phyloP scores from a whole-genome alignment of 257 asterid genomes.

The Paulownia fortunei region DNA sequence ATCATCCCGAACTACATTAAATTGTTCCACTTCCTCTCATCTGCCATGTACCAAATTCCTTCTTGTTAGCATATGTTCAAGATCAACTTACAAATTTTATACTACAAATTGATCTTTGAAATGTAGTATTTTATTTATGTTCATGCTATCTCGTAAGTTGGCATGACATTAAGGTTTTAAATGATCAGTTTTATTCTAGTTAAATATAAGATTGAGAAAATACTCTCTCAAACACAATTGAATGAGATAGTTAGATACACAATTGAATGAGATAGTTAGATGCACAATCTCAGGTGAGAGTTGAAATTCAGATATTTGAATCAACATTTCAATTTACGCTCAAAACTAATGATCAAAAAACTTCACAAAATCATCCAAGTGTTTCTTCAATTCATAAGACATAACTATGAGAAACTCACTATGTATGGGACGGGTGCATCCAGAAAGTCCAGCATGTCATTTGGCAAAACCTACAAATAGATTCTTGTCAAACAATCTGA shows the following conservation, averaged over 20 bases:
- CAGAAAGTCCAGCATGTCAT: conserved; percentile 81
- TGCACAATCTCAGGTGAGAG: neutral
- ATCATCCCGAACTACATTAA: too few relatives aligned
- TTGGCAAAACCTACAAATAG: conserved; percentile 67
- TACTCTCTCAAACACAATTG: too few relatives aligned
- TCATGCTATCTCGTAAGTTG: too few relatives aligned
- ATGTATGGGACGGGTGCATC: conserved; percentile 85
- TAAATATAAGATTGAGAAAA: too few relatives aligned
- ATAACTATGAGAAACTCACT: conserved; percentile 46
- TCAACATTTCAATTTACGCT: neutral
- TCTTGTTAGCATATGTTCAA: too few relatives aligned
- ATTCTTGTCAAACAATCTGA: conserved; percentile 21
- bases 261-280: neutral
- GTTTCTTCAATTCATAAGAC: neutral
- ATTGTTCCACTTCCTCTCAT: too few relatives aligned
- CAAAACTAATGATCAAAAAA: neutral
- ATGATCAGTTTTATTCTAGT: too few relatives aligned
- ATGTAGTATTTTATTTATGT: too few relatives aligned
- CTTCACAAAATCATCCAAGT: neutral
- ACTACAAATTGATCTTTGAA: too few relatives aligned
- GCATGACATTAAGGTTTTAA: too few relatives aligned
- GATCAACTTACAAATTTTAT: too few relatives aligned
- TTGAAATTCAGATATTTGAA: neutral
- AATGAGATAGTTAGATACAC: neutral
- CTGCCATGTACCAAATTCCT: too few relatives aligned